Percentiles rank a stretch among this genome's conserved stretches.
These are phyloP conservation scores for Lobosporangium transversale DNA, from an alignment of 192 early-diverging fungal species.

Conservation along the genomic window DNA sequence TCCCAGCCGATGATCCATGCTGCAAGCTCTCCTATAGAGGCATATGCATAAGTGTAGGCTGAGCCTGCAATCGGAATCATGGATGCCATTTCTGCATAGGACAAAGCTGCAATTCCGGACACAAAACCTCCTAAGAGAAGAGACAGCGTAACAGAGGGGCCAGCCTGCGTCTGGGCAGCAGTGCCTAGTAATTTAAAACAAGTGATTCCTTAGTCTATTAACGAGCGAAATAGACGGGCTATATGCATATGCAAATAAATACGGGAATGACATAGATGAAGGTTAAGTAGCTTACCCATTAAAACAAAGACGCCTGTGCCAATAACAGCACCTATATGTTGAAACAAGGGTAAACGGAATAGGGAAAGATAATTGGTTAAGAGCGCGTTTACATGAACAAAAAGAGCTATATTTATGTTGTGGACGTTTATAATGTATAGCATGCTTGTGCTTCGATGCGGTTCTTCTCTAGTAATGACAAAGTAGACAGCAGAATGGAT, in stretches of 20 bases:
- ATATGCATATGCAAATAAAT: not conserved
- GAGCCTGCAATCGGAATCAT: slow-evolving; percentile 90
- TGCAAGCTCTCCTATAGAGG: slow-evolving; percentile 85
- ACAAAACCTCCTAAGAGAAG: slow-evolving; percentile 83
- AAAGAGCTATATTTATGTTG: too few species aligned
- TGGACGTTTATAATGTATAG: too few species aligned
- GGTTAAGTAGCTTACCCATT: slow-evolving; percentile 23
- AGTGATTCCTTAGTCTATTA: not conserved
- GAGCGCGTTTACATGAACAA: too few species aligned
- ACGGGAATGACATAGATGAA: not conserved
- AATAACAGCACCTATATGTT: slow-evolving; percentile 31
- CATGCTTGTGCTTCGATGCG: too few species aligned
- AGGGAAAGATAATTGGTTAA: not conserved
- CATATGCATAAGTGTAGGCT: slow-evolving; percentile 88
- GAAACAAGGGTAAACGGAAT: not conserved
- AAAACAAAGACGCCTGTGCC: slow-evolving; percentile 48
- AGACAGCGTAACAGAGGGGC: slow-evolving; percentile 85
- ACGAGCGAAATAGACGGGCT: too few species aligned
- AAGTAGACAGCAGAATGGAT: too few species aligned
- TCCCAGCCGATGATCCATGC: slow-evolving; percentile 96
- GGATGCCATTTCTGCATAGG: slow-evolving; percentile 88
- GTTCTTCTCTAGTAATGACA: too few species aligned
- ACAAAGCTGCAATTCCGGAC: slow-evolving; percentile 78
- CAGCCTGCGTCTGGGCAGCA: slow-evolving; percentile 80
- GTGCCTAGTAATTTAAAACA: slow-evolving; percentile 50